phyloP scores from a whole-genome alignment of 306 rosid genomes.

The Fagus crenata region DNA sequence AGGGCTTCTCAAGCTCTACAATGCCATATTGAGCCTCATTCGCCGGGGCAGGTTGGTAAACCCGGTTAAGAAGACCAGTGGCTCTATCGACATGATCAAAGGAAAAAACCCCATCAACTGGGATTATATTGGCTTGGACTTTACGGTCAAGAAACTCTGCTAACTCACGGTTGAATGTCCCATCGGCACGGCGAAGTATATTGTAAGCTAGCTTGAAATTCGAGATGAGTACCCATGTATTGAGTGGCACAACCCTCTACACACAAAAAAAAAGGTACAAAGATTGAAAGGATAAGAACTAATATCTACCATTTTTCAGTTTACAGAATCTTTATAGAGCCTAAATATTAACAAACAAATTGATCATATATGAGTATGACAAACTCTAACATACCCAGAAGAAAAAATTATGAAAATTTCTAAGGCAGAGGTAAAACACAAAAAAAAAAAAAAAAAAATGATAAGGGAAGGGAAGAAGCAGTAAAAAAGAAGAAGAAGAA shows the following conservation, averaged over 20 bases:
- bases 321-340: neutral
- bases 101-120: slow-evolving; percentile 86
- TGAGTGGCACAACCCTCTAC: slow-evolving; percentile 85
- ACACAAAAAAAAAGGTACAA: slow-evolving; percentile 3
- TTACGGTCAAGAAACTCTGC: slow-evolving; percentile 87
- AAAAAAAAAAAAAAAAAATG: neutral
- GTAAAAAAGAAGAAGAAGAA: slow-evolving; percentile 4
- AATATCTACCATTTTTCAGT: neutral
- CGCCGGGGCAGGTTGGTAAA: slow-evolving; percentile 59
- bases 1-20: slow-evolving; percentile 60
- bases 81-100: slow-evolving; percentile 72
- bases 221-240: slow-evolving; percentile 93
- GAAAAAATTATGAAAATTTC: neutral
- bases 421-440: slow-evolving; percentile 9
- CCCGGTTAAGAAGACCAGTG: slow-evolving; percentile 66
- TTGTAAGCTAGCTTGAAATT: slow-evolving; percentile 90
- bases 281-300: slow-evolving; percentile 26
- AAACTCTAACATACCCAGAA: neutral
- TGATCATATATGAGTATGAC: neutral
- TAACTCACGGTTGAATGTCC: slow-evolving; percentile 80
- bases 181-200: slow-evolving; percentile 83
- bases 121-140: slow-evolving; percentile 64
- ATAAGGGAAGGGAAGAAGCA: slow-evolving; percentile 11
- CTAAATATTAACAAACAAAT: slow-evolving; percentile 1
- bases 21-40: slow-evolving; percentile 46